Evolutionary conservation across 352 stramenopile genomes (phyloP), one percentile per base, ranked within the genome.

Genomic region (Discostella stelligera): DNA sequence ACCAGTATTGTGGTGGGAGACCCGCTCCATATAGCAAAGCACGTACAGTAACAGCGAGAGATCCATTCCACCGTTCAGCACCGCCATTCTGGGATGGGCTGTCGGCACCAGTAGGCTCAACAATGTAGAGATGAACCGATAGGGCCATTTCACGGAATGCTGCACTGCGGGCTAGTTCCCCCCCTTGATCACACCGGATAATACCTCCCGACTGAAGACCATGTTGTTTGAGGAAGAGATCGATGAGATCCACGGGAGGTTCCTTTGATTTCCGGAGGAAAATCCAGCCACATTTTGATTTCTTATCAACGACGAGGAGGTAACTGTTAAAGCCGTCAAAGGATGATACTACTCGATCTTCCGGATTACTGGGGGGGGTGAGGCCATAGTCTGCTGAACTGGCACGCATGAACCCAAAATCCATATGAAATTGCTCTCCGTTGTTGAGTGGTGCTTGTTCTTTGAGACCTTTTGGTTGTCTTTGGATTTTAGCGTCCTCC

Each of bases 1-100:
- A 77, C 70, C 70, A 77, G 39, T 77, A 77, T 25, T 69, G 60
- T 27, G 71, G 53, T 37, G 52, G 44, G 13, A 73, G 48, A 14
- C 39, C 53, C 25, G 52, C 16, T n/a, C 53, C 52, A 68, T 72
- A 72, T 2, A 79, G 50, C 0, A 79, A 21, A 1, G 46, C 60
- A 14, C 55, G 53, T 14, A 63, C 41, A 13, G 39, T 53, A 4
- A 67, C 5, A 8, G 54, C 63, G 13, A 79, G n/a, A 10, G 44
- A 72, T 14, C 55, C 44, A 52, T 79, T 79, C 14, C 25, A 79
- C 0, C 9, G 27, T 50, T 79, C 71, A 39, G 55, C 71, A 6
- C 46, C 53, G 8, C 54, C 62, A 64, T 79, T 32, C 5, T 32
- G 27, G 5, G 27, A 32, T 6, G 27, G 27, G 5, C 27, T 32